A percentile compares a stretch with the other conserved stretches of the same genome.
Conservation (phyloP, 2,329 filamentous ascomycete species). For the Colletotrichum theobromicola region DNA sequence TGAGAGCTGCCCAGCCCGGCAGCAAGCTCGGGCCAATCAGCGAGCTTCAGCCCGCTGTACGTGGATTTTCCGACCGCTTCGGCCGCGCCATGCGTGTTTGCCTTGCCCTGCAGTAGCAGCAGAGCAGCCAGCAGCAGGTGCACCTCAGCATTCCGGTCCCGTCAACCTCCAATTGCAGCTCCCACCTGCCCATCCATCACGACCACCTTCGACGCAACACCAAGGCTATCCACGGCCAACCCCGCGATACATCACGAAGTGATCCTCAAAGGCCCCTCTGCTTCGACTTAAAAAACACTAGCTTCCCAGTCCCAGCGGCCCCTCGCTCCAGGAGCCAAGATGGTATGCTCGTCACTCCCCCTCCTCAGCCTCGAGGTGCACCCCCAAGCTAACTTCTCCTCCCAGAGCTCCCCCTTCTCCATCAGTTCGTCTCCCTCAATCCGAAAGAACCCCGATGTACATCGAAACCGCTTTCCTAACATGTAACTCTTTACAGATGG, state of each 20-base stretch:
- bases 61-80: slow-evolving; percentile 23
- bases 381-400: slow-evolving; percentile 34
- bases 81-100: slow-evolving; percentile 49
- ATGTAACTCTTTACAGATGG: slow-evolving; percentile 59
- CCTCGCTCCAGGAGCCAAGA: slow-evolving; percentile 25
- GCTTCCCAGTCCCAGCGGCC: not conserved
- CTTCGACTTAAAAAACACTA: not conserved
- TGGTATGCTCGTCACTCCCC: slow-evolving; percentile 20
- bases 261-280: not conserved
- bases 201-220: slow-evolving; percentile 4
- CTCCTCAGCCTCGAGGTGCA: slow-evolving; percentile 22
- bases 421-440: slow-evolving; percentile 72
- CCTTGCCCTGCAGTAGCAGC: slow-evolving; percentile 34
- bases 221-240: slow-evolving; percentile 3
- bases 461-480: slow-evolving; percentile 23
- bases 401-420: slow-evolving; percentile 87
- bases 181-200: slow-evolving; percentile 24
- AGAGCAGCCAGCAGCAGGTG: slow-evolving; percentile 13
- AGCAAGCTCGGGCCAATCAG: slow-evolving; percentile 25
- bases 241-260: not conserved
- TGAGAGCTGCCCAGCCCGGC: slow-evolving; percentile 1
- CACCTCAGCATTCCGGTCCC: slow-evolving; percentile 30
- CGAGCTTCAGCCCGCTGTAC: slow-evolving; percentile 10
- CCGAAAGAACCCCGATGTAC: not conserved
- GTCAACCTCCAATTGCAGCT: slow-evolving; percentile 21